A percentile compares a stretch with the other conserved stretches of the same genome.
Conservation (phyloP, 2,329 filamentous ascomycete species). For the Botrytis fabae region DNA sequence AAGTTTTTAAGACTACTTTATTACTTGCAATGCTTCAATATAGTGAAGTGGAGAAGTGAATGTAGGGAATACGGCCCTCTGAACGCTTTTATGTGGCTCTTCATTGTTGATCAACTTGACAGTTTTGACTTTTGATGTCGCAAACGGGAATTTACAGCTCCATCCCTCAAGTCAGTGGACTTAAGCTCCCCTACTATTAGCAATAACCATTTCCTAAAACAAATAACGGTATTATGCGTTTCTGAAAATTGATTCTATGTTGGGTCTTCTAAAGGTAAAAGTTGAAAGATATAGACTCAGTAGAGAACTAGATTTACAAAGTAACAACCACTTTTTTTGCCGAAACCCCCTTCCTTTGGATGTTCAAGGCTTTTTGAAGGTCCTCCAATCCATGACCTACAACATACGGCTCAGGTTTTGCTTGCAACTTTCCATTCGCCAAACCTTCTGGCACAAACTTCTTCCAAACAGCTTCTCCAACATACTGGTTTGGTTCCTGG, state of each 20-base stretch:
- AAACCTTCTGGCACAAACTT: not conserved
- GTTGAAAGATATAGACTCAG: not conserved
- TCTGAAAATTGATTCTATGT: not conserved
- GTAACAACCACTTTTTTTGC: not conserved
- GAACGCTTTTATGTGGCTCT: too few species aligned
- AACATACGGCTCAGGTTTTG: not conserved
- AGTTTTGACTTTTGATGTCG: too few species aligned
- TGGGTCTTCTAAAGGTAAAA: not conserved
- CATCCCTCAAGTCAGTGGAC: too few species aligned
- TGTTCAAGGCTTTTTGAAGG: not conserved
- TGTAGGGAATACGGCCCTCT: too few species aligned
- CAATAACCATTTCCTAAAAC: not conserved
- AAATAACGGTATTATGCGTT: not conserved
- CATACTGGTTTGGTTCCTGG: not conserved
- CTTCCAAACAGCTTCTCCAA: not conserved
- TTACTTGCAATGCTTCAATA: too few species aligned
- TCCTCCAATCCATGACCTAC: not conserved
- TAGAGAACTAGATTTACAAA: not conserved
- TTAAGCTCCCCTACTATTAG: too few species aligned
- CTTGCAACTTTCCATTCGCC: not conserved
- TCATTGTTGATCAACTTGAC: fast-evolving
- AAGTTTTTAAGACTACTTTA: too few species aligned
- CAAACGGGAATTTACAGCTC: too few species aligned
- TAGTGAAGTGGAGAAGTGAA: too few species aligned
- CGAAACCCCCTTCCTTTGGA: not conserved